A percentile compares a stretch with the other conserved stretches of the same genome.
Conservation (phyloP, 169 alveolate genomes). For the Plasmodium knowlesi region DNA sequence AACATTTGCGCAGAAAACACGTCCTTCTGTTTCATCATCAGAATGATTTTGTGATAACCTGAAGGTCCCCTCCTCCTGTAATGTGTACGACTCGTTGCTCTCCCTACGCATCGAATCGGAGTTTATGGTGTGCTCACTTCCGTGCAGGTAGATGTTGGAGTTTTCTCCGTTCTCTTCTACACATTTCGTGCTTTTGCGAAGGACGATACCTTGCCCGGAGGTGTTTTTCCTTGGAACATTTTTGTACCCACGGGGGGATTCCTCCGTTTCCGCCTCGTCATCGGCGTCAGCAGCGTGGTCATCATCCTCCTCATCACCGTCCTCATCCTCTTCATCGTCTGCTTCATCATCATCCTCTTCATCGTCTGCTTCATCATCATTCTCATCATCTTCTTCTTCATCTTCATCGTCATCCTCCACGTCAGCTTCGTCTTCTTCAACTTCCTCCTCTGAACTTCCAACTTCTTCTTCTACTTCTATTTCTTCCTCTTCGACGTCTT, state of each 20-base stretch:
- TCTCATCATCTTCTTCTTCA: not conserved
- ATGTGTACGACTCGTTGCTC: not conserved
- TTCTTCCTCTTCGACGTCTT: not conserved
- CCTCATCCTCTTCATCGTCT: slow-evolving; percentile 43
- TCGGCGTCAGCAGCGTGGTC: not conserved
- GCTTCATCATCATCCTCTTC: slow-evolving; percentile 22
- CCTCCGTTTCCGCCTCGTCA: not conserved
- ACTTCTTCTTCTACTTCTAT: not conserved
- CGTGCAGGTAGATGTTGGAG: not conserved
- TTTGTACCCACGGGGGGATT: not conserved
- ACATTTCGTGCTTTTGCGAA: not conserved
- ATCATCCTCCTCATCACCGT: slow-evolving; percentile 78
- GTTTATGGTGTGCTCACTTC: not conserved
- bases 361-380: not conserved
- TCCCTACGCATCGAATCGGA: not conserved
- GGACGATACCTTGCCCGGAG: not conserved
- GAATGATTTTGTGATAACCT: not conserved
- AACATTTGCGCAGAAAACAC: not conserved
- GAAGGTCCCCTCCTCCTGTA: not conserved
- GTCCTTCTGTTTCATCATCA: not conserved
- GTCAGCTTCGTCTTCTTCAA: not conserved
- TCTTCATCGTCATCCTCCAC: not conserved
- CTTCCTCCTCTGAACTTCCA: slow-evolving; percentile 17
- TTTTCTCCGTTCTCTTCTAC: not conserved
- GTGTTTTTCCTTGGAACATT: not conserved